phyloP scores from a whole-genome alignment of 2,329 filamentous ascomycete species.

The Pseudogymnoascus destructans region DNA sequence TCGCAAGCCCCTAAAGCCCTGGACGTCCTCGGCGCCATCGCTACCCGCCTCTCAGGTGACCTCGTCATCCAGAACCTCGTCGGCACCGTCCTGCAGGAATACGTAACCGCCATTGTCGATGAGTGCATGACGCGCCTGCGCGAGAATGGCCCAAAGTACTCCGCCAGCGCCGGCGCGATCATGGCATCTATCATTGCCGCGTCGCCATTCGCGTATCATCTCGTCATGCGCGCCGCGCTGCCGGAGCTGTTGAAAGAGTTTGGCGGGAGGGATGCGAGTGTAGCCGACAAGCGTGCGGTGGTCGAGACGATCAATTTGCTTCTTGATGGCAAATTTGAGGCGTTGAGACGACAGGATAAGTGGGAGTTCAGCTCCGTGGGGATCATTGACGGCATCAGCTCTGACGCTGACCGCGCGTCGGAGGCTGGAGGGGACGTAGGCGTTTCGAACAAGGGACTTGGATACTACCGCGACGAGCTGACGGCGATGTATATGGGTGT shows the following conservation, averaged over 20 bases:
- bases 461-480: background rate
- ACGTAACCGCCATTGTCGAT: background rate
- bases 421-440: background rate
- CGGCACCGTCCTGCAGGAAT: slow-evolving; percentile 9
- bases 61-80: slow-evolving; percentile 11
- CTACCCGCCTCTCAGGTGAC: slow-evolving; percentile 9
- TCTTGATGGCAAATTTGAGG: slow-evolving; percentile 15
- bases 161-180: slow-evolving; percentile 14
- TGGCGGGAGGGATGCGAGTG: slow-evolving; percentile 16
- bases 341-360: background rate
- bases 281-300: slow-evolving; percentile 18
- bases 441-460: background rate
- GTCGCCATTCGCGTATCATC: slow-evolving; percentile 16
- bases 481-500: background rate
- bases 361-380: background rate
- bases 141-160: background rate
- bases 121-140: slow-evolving; percentile 6
- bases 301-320: slow-evolving; percentile 22
- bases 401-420: background rate
- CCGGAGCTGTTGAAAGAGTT: slow-evolving; percentile 15
- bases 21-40: slow-evolving; percentile 18
- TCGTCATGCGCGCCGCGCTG: slow-evolving; percentile 17
- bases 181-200: slow-evolving; percentile 16
- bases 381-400: background rate
- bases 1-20: slow-evolving; percentile 21